These are phyloP conservation scores for Sanghuangporus baumii DNA, from an alignment of 1,284 basidiomycete genomes.

Conservation along the genomic window DNA sequence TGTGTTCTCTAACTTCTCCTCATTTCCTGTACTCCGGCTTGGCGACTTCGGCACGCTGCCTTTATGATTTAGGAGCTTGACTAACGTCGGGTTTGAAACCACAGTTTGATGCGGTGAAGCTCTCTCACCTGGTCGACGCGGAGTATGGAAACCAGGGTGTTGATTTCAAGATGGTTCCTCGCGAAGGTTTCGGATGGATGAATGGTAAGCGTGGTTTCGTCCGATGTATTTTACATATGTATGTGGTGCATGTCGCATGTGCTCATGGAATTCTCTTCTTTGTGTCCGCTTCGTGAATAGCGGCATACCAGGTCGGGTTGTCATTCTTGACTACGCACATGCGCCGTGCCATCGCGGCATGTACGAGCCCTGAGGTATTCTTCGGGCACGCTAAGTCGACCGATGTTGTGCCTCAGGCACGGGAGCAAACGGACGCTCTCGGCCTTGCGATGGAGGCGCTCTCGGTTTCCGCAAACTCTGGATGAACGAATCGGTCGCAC, in stretches of 20 bases:
- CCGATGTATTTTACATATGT: neutral
- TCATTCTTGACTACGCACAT: slow-evolving; percentile 93
- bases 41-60: neutral
- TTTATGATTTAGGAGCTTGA: neutral
- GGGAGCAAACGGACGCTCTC: slow-evolving; percentile 52
- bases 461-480: slow-evolving; percentile 17
- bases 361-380: slow-evolving; percentile 88
- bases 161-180: slow-evolving; percentile 93
- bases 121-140: slow-evolving; percentile 93
- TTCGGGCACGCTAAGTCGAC: slow-evolving; percentile 50
- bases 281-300: slow-evolving; percentile 32
- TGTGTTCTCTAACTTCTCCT: slow-evolving; percentile 22
- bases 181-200: slow-evolving; percentile 98
- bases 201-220: slow-evolving; percentile 50
- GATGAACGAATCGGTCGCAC: neutral
- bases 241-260: neutral
- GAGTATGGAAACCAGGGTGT: slow-evolving; percentile 99
- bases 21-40: neutral
- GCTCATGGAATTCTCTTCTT: neutral
- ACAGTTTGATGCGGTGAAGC: slow-evolving; percentile 93
- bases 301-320: slow-evolving; percentile 91
- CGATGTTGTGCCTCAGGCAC: slow-evolving; percentile 34
- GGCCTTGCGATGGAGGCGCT: slow-evolving; percentile 67
- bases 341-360: slow-evolving; percentile 90
- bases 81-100: neutral